Conservation (phyloP, 1,139 yeast genomes). For the Suhomyces taliae region DNA sequence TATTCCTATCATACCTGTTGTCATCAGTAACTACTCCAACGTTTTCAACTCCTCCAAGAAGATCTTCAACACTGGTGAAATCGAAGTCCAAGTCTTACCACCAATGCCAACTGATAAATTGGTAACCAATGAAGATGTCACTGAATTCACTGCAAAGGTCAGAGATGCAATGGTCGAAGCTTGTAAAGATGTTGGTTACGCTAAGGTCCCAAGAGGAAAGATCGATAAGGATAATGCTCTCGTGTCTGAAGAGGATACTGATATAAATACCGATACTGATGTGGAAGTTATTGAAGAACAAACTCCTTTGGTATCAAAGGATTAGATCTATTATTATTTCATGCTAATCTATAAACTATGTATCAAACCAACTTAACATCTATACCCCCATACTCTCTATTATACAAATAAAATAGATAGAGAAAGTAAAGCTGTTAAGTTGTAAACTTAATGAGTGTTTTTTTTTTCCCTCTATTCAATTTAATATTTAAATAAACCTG, state of each 20-base stretch:
- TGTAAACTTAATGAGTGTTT: too few species aligned
- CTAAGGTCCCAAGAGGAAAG: slow-evolving; percentile 19
- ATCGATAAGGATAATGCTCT: slow-evolving; percentile 4
- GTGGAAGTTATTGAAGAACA: slow-evolving; percentile 24
- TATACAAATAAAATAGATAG: too few species aligned
- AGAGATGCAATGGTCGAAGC: slow-evolving; percentile 34
- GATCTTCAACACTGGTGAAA: slow-evolving; percentile 62
- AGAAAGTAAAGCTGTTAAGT: too few species aligned
- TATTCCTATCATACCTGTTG: slow-evolving; percentile 85
- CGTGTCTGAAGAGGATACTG: slow-evolving; percentile 6
- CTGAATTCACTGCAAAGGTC: slow-evolving; percentile 42
- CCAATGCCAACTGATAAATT: slow-evolving; percentile 62
- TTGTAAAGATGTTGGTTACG: slow-evolving; percentile 35
- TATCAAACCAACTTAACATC: too few species aligned
- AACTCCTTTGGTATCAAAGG: slow-evolving; percentile 26
- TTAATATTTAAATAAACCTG: too few species aligned
- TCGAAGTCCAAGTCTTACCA: slow-evolving; percentile 63
- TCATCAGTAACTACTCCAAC: slow-evolving; percentile 79
- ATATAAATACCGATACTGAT: slow-evolving; percentile 20
- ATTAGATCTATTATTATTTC: slow-evolving; percentile 8
- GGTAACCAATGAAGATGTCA: slow-evolving; percentile 57
- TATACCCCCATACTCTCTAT: too few species aligned
- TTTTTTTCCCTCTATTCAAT: too few species aligned
- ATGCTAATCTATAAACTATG: slow-evolving; percentile 1
- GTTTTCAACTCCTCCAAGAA: slow-evolving; percentile 60